Base-by-base conservation (phyloP, 2,329 filamentous ascomycete genomes). In the Trichoderma lentiforme region DNA sequence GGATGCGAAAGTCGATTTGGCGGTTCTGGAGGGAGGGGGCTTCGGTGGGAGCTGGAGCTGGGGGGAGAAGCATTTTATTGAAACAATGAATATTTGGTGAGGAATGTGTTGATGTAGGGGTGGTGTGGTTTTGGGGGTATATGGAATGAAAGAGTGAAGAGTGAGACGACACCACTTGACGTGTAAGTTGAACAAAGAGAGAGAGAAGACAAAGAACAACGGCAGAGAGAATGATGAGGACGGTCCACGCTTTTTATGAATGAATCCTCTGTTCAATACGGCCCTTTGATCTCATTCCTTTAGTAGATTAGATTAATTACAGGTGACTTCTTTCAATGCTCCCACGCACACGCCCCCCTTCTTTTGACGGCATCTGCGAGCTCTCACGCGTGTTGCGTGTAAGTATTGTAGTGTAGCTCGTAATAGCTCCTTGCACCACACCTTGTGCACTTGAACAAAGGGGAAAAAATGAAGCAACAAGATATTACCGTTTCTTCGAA, bases 1-100 rank as follows among this genome's bases (percentile, higher is more conserved):
- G 76, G 58, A 82, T 75, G 69, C 77, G 74, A 47, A 53, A 66
- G 72, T 28, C 77, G 67, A 39, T 74, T 72, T 80, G 77, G 34
- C 78, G 78, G 71, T 73, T 71, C 14, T 70, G 74, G 21, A 76
- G 61, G 72, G 72, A 68, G 28, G 71, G 66, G 3, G 71, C 66
- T n/a, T 51, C 15, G 3, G 71, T 72, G n/a, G 71, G 58, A 36
- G 58, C 36, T 32, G 71, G 71, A 9, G 67, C 36, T 53, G 67
- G 71, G 15, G 67, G 67, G 15, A 72, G 34, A 47, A 28, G 58
- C 66, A 70, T 71, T 39, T 64, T 11, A n/a, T 32, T 51, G 57
- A 12, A 21, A 21, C 8, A 36, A 11, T 28, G 11, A 36, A 39
- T 28, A 24, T 26, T 36, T 36, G n/a, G 39, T 9, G 18, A 24